Percentiles rank a stretch among this genome's conserved stretches.
Evolutionary conservation across 345 rosid species (phyloP).

Genomic region (Cardamine occulta): DNA sequence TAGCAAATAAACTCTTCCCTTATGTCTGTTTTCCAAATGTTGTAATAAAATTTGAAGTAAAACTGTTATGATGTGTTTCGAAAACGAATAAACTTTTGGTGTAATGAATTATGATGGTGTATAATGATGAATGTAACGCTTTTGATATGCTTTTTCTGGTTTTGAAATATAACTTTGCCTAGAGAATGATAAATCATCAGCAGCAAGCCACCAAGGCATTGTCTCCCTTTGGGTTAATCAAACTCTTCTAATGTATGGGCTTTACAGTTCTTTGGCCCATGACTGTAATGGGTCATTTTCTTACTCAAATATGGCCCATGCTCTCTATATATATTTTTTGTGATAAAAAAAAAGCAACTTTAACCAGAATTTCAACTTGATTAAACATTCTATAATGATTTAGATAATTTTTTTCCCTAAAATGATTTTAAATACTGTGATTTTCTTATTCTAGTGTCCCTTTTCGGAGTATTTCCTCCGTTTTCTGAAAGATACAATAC

Average conservation of each 20-base stretch:
- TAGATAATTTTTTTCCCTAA: neutral
- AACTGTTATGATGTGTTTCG: neutral
- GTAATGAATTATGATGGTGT: constrained; percentile 5
- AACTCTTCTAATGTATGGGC: neutral
- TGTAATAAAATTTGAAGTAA: neutral
- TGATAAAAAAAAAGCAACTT: neutral
- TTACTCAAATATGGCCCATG: neutral
- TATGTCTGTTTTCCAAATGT: constrained; percentile 17
- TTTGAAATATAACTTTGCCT: neutral
- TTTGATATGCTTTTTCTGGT: neutral
- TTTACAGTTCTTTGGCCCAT: neutral
- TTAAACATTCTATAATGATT: neutral
- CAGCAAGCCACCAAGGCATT: neutral
- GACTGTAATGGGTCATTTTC: neutral
- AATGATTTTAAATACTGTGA: neutral
- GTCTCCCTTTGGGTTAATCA: no score
- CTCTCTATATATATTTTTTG: neutral
- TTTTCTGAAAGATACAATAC: neutral
- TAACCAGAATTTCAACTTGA: neutral
- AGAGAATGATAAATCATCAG: neutral
- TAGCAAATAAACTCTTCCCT: constrained; percentile 20
- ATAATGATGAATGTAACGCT: neutral
- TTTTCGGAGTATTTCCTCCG: neutral
- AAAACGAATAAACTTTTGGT: neutral
- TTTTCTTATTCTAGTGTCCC: neutral